phyloP scores from a whole-genome alignment of 495 filamentous ascomycete species.

The Penicillium lividum region DNA sequence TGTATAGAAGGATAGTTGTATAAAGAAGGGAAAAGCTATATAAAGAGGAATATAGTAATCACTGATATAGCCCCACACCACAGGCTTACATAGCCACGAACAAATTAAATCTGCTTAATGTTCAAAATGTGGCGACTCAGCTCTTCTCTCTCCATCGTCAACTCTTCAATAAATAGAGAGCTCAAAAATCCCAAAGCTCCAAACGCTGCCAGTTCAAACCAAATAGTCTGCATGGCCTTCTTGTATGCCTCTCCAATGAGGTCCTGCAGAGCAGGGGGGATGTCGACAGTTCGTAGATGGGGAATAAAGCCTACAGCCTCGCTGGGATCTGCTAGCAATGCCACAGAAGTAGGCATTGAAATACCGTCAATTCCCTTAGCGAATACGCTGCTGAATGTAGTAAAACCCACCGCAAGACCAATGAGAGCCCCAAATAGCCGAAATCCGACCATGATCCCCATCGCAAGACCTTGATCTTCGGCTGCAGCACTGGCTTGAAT shows the following conservation, averaged over 20 bases:
- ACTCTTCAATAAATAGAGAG: constrained; percentile 6
- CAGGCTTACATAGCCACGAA: too few species aligned
- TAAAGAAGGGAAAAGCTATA: too few species aligned
- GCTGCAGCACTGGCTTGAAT: constrained; percentile 3
- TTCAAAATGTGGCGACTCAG: not conserved
- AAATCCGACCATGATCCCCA: constrained; percentile 35
- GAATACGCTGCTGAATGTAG: constrained; percentile 9
- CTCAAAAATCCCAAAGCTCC: constrained; percentile 5
- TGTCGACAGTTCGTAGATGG: not conserved
- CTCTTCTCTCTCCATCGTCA: constrained; percentile 8
- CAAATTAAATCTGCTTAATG: not conserved
- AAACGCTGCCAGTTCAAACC: not conserved
- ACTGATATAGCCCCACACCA: too few species aligned
- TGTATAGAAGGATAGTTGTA: too few species aligned
- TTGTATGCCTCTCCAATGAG: constrained; percentile 1
- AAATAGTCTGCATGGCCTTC: constrained; percentile 5
- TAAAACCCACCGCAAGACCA: constrained; percentile 33
- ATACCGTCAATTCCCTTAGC: not conserved
- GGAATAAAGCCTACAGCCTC: constrained; percentile 26
- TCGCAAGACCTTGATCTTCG: constrained; percentile 42
- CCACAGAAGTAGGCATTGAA: constrained; percentile 39
- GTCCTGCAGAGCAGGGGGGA: not conserved
- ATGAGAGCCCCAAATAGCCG: constrained; percentile 42
- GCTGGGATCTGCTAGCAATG: constrained; percentile 36
- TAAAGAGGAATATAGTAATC: too few species aligned